Evolutionary conservation across 2,329 filamentous ascomycete genomes (phyloP), one percentile per base, ranked within the genome.

Genomic region (Paecilomyces sp.): DNA sequence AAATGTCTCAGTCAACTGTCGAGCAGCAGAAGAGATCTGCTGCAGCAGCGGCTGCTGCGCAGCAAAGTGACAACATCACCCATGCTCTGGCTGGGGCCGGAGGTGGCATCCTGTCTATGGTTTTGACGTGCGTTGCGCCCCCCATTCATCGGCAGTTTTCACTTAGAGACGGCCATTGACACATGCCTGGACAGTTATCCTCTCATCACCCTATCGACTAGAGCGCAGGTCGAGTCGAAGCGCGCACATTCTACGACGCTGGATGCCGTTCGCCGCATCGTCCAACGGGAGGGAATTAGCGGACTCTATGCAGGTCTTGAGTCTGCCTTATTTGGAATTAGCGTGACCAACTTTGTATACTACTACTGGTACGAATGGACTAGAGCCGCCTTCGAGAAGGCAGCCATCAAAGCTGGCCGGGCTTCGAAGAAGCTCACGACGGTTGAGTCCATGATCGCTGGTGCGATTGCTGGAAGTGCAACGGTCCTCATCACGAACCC

Each of bases 351-450:
- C 81, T 99, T 99, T 74, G 93, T 99, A 55, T 99, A 99, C 83
- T 99, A 99, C 80, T 99, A 97, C 83, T 99, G 85, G 93, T 99
- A 97, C 78, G 94, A 99, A 80, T 99, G 91, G 90, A 94, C 92
- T 63, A 88, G 92, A 61, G 83, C 88, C 56, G 89, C 89, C 73
- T 97, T 97, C 79, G 91, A 80, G 65, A 79, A 83, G 64, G 90
- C 91, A 9, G 91, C 92, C 54, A 75, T 83, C 60, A 87, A 85
- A 68, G 81, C 89, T 58, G 90, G 89, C 34, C 87, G 91, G 64
- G 84, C 87, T 60, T 87, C 84, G 63, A 88, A 86, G 77, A 92
- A 92, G 74, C 88, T 99, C 73, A 94, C 91, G 18, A 96, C 94
- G 0, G 76, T 93, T 66, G 93, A 99, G 80, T 89, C 88, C 66